Base-by-base conservation (phyloP, 2,329 filamentous ascomycete species). In the Stachybotrys chartarum region DNA sequence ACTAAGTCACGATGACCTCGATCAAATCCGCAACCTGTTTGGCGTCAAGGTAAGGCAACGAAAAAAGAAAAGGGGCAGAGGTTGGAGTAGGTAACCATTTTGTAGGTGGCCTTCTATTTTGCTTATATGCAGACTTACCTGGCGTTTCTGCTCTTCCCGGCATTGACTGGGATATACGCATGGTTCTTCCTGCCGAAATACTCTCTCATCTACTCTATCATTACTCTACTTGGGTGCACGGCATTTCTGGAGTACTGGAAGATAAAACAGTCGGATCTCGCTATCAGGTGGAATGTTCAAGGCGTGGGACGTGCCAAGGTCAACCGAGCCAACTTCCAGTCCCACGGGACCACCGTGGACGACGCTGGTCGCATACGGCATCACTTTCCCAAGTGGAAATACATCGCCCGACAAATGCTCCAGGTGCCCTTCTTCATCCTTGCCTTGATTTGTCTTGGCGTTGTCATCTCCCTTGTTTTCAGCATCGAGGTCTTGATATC, bases 201-300 rank as follows among this genome's bases (percentile, higher is more conserved):
- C 71, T 91, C 88, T 0, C 77, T 86, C 14, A 69, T 84, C 17
- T 91, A 90, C 63, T 87, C 83, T 6, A 72, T 87, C 5, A 71
- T 85, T 24, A 88, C 83, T 55, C 81, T 83, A 32, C 69, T 90
- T 7, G 90, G 87, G 82, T 86, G 85, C 61, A 83, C 86, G 7
- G 75, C 89, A 4, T 91, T 91, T 60, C 79, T 90, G 12, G 88
- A 92, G 64, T 91, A 85, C 68, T 92, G 88, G 88, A 91, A 89
- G 70, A 82, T 90, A 50, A 83, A 86, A 58, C 86, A 92, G 66
- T 73, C 80, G 4, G 88, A 92, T 60, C 76, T 92, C 1, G 80
- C 82, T 52, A 79, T 91, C 18, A 80, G 87, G 50, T 92, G 89
- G 89, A 79, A 82, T 18, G 87, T 90, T 7, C 81, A 81, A 54